Base-by-base conservation (phyloP, 768 basidiomycete species). In the Lactarius akahatsu region DNA sequence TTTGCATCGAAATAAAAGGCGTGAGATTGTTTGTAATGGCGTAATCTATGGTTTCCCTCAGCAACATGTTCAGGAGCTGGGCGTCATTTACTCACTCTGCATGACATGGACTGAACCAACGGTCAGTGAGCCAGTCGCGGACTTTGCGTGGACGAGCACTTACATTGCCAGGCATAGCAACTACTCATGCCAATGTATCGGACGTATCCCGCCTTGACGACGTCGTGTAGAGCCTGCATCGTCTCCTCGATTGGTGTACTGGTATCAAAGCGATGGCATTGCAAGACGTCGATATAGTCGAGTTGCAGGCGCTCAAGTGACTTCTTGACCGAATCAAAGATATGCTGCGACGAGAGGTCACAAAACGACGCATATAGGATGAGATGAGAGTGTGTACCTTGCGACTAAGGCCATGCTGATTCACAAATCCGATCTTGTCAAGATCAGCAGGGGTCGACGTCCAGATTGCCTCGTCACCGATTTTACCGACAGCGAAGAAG, bases 221-320 rank as follows among this genome's bases (percentile, higher is more conserved):
- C 74, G 59, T 80, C 79, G 57, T 80, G 78, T 16, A 80, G 65
- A 2, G 78, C 78, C 62, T 76, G 74, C 78, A 80, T 66, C 36
- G 68, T 67, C 61, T 69, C 68, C 18, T 69, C 68, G 16, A 69
- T 67, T 10, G 68, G 80, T 0, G 82, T 82, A 23, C 77, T 71
- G 16, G 69, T 59, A 66, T 77, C 75, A 55, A 77, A 77, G 26
- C 74, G 73, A 62, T 75, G 73, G 68, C 75, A 89, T 78, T 92
- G 90, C 9, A 91, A 76, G 1, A 92, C 76, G 71, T 92, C 92
- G 71, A 93, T 80, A 68, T 91, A 90, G 60, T 92, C 91, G 32
- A 90, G 74, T 56, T 91, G 87, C 2, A 93, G 80, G 20, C 90
- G 81, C 72, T 88, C 76, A 65, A 92, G 74, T 55, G 85, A 85